Percentiles rank a stretch among this genome's conserved stretches.
Evolutionary conservation across 345 rosid genomes (phyloP).

Genomic region (Toxicodendron radicans): DNA sequence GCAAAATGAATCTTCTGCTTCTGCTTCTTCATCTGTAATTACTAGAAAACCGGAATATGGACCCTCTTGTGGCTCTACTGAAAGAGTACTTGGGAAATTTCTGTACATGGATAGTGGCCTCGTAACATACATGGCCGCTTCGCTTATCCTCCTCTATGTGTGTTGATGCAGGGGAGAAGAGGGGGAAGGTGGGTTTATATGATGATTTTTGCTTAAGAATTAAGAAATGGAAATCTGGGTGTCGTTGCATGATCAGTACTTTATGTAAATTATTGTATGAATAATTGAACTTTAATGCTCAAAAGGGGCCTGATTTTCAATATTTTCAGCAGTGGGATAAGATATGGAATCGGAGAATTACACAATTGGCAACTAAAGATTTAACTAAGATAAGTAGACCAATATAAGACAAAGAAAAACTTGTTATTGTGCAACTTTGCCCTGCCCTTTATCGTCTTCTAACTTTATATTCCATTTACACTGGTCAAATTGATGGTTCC

Average conservation of each 20-base stretch:
- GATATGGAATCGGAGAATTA: background rate
- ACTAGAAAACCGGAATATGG: conserved; percentile 64
- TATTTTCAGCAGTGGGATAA: background rate
- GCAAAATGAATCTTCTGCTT: conserved; percentile 53
- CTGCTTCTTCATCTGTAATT: conserved; percentile 67
- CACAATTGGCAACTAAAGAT: background rate
- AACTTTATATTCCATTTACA: background rate
- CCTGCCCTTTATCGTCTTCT: background rate
- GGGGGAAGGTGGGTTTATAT: background rate
- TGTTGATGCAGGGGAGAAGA: background rate
- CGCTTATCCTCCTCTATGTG: background rate
- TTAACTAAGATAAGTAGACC: background rate
- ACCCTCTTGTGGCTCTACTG: conserved; percentile 58
- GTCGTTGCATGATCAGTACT: background rate
- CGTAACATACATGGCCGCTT: conserved; percentile 51
- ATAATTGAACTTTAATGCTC: background rate
- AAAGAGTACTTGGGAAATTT: conserved; percentile 39
- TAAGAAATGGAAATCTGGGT: conserved; percentile 11
- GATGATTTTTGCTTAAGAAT: conserved; percentile 12
- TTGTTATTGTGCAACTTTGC: background rate
- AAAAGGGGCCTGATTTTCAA: background rate
- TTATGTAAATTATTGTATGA: background rate
- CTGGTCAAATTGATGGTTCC: background rate
- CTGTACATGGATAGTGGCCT: conserved; percentile 52
- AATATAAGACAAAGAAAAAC: background rate